These are phyloP conservation scores for Rhododendron ovatum DNA, from an alignment of 148 eudicot species.

Conservation along the genomic window DNA sequence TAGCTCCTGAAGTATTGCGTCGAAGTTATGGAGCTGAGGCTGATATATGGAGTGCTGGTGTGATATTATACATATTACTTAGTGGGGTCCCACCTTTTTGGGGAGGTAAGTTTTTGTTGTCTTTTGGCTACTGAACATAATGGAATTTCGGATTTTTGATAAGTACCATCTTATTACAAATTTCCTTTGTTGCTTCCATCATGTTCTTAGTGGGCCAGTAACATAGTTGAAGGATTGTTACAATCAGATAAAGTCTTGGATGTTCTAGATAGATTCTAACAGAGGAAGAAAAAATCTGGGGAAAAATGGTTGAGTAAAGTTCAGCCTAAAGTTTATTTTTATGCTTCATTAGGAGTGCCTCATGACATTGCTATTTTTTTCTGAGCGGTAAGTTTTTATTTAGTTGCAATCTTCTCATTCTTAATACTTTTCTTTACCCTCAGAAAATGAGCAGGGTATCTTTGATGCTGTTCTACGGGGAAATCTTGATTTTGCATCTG, in stretches of 20 bases:
- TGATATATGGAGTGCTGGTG: slow-evolving; percentile 98
- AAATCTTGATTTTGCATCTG: slow-evolving; percentile 77
- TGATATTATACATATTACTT: slow-evolving; percentile 83
- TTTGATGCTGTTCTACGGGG: slow-evolving; percentile 81
- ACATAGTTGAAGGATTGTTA: background rate
- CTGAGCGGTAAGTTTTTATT: background rate
- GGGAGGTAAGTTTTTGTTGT: slow-evolving; percentile 60
- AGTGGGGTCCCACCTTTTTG: slow-evolving; percentile 98
- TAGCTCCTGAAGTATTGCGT: slow-evolving; percentile 94
- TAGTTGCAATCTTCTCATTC: slow-evolving; percentile 1
- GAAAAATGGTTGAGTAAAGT: background rate
- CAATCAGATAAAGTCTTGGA: background rate
- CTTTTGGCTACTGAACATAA: background rate
- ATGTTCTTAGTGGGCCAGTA: background rate
- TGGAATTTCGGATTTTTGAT: background rate
- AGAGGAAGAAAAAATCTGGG: background rate
- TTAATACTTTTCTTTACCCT: slow-evolving; percentile 9
- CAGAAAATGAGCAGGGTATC: slow-evolving; percentile 91
- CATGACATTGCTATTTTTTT: background rate
- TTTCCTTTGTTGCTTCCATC: background rate
- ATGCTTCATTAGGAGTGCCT: background rate
- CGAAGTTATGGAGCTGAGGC: slow-evolving; percentile 84
- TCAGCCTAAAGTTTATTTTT: background rate
- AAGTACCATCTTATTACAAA: background rate
- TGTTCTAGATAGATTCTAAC: background rate